Percentiles rank a stretch among this genome's conserved stretches.
Evolutionary conservation across 495 filamentous ascomycete genomes (phyloP).

Genomic region (Extremus antarcticus): DNA sequence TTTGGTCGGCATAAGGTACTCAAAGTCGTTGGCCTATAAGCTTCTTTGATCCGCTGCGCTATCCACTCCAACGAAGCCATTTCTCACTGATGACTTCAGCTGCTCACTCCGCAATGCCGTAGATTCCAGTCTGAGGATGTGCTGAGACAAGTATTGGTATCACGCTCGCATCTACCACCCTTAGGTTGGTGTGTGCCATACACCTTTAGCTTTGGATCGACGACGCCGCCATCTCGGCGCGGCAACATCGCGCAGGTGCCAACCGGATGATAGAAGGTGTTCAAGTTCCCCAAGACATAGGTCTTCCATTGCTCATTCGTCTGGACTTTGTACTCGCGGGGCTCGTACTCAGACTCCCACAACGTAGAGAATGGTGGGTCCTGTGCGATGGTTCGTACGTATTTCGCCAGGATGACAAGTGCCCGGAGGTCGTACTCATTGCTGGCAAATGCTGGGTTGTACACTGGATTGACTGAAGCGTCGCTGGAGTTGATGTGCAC

Average conservation of each 20-base stretch:
- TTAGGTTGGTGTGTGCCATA: slow-evolving; percentile 18
- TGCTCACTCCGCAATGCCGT: slow-evolving; percentile 21
- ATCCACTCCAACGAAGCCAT: not conserved
- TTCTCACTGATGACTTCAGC: slow-evolving; percentile 9
- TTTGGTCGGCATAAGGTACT: too few relatives aligned
- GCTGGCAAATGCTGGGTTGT: slow-evolving; percentile 13
- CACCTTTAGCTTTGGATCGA: slow-evolving; percentile 15
- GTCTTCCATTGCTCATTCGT: slow-evolving; percentile 11
- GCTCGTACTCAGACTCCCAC: slow-evolving; percentile 15
- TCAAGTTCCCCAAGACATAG: slow-evolving; percentile 5
- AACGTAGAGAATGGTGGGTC: slow-evolving; percentile 4
- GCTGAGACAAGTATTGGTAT: slow-evolving; percentile 14
- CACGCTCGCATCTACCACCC: slow-evolving; percentile 22
- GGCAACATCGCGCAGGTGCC: slow-evolving; percentile 46
- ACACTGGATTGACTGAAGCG: not conserved
- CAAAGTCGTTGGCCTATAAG: too few relatives aligned
- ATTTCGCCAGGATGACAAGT: slow-evolving; percentile 6
- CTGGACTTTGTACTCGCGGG: slow-evolving; percentile 11
- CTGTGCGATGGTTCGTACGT: slow-evolving; percentile 11
- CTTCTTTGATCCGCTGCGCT: too few relatives aligned
- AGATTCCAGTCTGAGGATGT: slow-evolving; percentile 14
- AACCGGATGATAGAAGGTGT: slow-evolving; percentile 33
- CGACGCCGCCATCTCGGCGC: slow-evolving; percentile 29
- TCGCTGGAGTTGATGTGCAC: slow-evolving; percentile 15
- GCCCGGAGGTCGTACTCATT: slow-evolving; percentile 14